These are phyloP conservation scores for Gossypium trilobum DNA, from an alignment of 441 rosid genomes.

Conservation along the genomic window DNA sequence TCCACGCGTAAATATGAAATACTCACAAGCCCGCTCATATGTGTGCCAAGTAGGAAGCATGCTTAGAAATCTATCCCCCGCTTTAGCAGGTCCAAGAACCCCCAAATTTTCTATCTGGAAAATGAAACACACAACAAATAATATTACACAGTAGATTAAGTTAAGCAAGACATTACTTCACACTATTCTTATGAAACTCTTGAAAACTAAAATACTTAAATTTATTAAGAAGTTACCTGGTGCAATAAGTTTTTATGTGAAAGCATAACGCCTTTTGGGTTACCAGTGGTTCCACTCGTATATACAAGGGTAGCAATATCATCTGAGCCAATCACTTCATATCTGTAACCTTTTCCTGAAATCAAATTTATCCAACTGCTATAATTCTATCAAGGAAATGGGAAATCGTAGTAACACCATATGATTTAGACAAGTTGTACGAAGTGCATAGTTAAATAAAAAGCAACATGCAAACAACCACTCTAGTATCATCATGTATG, in stretches of 20 bases:
- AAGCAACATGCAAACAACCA: neutral
- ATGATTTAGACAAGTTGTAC: neutral
- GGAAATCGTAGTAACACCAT: neutral
- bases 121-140: constrained; percentile 12
- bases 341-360: constrained; percentile 43
- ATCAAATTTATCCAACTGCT: constrained; percentile 14
- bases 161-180: neutral
- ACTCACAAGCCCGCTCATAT: constrained; percentile 86
- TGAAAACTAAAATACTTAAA: constrained; percentile 12
- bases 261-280: constrained; percentile 96
- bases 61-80: constrained; percentile 78
- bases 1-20: constrained; percentile 67
- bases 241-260: constrained; percentile 83
- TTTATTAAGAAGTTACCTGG: constrained; percentile 48
- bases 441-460: neutral
- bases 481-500: neutral
- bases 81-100: constrained; percentile 58
- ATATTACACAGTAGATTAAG: neutral
- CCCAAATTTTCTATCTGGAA: constrained; percentile 57
- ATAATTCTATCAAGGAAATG: neutral
- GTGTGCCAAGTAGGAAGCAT: constrained; percentile 96
- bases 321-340: constrained; percentile 51
- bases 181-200: neutral
- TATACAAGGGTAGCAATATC: constrained; percentile 77
- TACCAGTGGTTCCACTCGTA: constrained; percentile 92